These are phyloP conservation scores for Xylaria acuta DNA, from an alignment of 495 filamentous ascomycete genomes.

Conservation along the genomic window DNA sequence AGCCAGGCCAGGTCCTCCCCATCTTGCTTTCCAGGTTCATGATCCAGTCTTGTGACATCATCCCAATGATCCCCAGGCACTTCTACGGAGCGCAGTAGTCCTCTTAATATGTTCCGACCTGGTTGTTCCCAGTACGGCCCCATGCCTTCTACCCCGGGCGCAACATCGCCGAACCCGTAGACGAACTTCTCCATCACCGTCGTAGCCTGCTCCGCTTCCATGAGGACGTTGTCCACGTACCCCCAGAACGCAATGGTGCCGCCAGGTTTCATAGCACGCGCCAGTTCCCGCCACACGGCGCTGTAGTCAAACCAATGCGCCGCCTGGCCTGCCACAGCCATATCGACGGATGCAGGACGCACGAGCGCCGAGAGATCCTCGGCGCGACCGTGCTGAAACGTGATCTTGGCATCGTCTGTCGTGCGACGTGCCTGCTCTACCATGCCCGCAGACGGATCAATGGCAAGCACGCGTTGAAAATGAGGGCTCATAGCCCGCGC, in stretches of 20 bases:
- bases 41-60: constrained; percentile 58
- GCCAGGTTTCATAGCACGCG: constrained; percentile 56
- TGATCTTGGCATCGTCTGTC: constrained; percentile 51
- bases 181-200: constrained; percentile 53
- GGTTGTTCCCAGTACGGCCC: constrained; percentile 67
- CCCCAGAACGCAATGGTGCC: constrained; percentile 69
- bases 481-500: constrained; percentile 57
- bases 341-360: constrained; percentile 56
- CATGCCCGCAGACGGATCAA: constrained; percentile 67
- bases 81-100: constrained; percentile 53
- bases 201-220: constrained; percentile 56
- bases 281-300: constrained; percentile 61
- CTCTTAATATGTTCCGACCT: constrained; percentile 59
- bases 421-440: constrained; percentile 58
- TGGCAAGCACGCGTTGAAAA: constrained; percentile 58
- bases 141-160: constrained; percentile 53
- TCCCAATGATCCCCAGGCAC: constrained; percentile 59
- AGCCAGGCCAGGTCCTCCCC: constrained; percentile 56
- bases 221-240: constrained; percentile 65
- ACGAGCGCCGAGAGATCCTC: constrained; percentile 58
- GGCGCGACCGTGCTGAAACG: constrained; percentile 52
- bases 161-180: constrained; percentile 52
- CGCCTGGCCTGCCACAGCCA: constrained; percentile 65
- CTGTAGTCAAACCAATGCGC: constrained; percentile 70
- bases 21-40: constrained; percentile 58